phyloP scores from a whole-genome alignment of 1,139 yeast species.

The Eremothecium cymbalariae region DNA sequence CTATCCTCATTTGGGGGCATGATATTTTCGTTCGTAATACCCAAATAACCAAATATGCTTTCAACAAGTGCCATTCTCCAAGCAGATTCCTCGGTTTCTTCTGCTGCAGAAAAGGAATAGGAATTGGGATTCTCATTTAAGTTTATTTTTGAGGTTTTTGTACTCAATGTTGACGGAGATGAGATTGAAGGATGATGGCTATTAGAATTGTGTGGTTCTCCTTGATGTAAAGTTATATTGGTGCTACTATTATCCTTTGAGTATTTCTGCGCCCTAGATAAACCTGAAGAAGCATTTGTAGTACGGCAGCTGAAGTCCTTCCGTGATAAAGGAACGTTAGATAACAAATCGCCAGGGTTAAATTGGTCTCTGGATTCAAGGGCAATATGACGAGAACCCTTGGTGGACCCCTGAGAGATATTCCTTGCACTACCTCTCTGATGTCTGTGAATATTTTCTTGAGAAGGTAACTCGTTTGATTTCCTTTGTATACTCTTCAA shows the following conservation, averaged over 20 bases:
- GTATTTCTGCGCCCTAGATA: background rate
- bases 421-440: constrained; percentile 12
- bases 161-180: background rate
- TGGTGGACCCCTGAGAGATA: constrained; percentile 8
- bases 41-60: constrained; percentile 63
- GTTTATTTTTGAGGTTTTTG: constrained; percentile 9
- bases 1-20: constrained; percentile 16
- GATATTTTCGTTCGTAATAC: constrained; percentile 46
- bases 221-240: background rate
- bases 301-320: constrained; percentile 27
- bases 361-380: constrained; percentile 51
- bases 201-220: constrained; percentile 1
- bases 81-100: constrained; percentile 70
- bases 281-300: constrained; percentile 1
- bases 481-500: constrained; percentile 36
- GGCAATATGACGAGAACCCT: constrained; percentile 55
- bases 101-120: constrained; percentile 43
- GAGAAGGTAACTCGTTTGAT: background rate
- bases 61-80: constrained; percentile 66
- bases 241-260: background rate
- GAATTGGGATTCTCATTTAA: constrained; percentile 38
- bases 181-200: constrained; percentile 4
- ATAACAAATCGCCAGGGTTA: constrained; percentile 78
- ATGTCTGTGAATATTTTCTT: background rate
- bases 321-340: constrained; percentile 72